Evolutionary conservation across 2,329 filamentous ascomycete species (phyloP), one percentile per base, ranked within the genome.

Genomic region (Dichotomopilus funicola): DNA sequence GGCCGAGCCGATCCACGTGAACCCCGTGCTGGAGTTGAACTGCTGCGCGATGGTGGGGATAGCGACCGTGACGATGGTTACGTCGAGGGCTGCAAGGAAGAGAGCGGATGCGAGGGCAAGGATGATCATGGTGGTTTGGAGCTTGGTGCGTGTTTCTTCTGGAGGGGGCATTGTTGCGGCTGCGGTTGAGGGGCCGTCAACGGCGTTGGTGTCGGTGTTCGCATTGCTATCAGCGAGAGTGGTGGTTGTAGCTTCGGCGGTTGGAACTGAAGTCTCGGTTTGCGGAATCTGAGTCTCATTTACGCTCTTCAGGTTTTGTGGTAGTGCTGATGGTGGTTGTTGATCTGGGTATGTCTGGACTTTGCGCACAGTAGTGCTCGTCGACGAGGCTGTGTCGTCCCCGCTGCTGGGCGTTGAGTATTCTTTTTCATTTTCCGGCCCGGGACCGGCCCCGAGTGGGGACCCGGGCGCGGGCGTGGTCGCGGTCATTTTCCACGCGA

Each of bases 1-100:
- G 0, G 87, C 82, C 34, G 80, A 83, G 1, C 87, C 88, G 58
- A 92, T 87, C 89, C 88, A 91, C 11, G 84, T 83, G 70, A 90
- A 91, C 6, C 85, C 86, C 1, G 81, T 74, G 12, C 79, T 81
- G 35, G 81, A 85, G 48, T 79, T 65, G 40, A 89, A 78, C 34
- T 86, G 74, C 2, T 69, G 67, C 2, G 78, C 73, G 49, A 87
- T 86, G 7, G 79, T 79, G 0, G 83, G 83, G 6, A 86, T 74
- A 0, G 82, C 80, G 0, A 83, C 83, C 1, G 82, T 78, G 35
- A 85, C 73, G 62, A 84, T 83, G 12, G 81, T 83, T 4, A 77
- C 66, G 64, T 78, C 80, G 62, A 79, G 71, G 0, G 75, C 73
- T 3, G 73, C 67, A 5, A 78, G 69, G 57, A 77, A 75, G 9